Evolutionary conservation across 768 basidiomycete genomes (phyloP).

Genomic region (Tricholoma flavovirens): DNA sequence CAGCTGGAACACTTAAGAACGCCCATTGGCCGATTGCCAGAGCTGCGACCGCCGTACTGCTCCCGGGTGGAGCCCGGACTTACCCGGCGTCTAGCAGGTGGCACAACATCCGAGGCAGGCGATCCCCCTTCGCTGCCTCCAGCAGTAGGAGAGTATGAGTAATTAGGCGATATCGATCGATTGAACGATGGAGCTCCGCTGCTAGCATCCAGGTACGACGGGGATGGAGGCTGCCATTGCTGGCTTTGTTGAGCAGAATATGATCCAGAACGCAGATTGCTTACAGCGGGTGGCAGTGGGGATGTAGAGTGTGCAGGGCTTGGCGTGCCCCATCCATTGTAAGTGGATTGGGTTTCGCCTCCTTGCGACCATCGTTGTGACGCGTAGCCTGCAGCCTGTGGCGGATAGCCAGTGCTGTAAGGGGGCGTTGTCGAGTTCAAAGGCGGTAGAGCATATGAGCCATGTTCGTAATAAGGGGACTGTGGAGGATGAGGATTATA

Average conservation of each 20-base stretch:
- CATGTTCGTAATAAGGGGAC: conserved; percentile 34
- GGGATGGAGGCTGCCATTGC: conserved; percentile 39
- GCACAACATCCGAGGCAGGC: conserved; percentile 42
- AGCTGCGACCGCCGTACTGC: conserved; percentile 35
- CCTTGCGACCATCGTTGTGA: conserved; percentile 39
- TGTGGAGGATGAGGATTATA: conserved; percentile 30
- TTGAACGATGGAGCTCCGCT: conserved; percentile 1
- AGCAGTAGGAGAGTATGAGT: conserved; percentile 31
- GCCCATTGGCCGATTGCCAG: conserved; percentile 67
- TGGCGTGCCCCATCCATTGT: conserved; percentile 25
- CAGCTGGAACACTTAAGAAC: conserved; percentile 74
- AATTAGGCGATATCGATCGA: conserved; percentile 23
- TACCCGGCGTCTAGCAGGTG: conserved; percentile 51
- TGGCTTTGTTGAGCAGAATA: conserved; percentile 30
- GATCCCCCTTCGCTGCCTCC: conserved; percentile 24
- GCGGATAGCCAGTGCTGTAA: conserved; percentile 29
- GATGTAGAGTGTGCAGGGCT: conserved; percentile 26
- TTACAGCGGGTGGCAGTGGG: conserved; percentile 24
- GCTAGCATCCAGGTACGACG: conserved; percentile 17
- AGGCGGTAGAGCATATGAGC: conserved; percentile 38
- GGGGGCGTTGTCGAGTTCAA: conserved; percentile 26
- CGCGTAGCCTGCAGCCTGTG: conserved; percentile 31
- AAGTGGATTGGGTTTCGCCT: conserved; percentile 19
- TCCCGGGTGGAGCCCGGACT: conserved; percentile 48
- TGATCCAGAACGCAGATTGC: conserved; percentile 27